Base-by-base conservation (phyloP, 2,329 filamentous ascomycete species). In the Mycosphaerella sp. region DNA sequence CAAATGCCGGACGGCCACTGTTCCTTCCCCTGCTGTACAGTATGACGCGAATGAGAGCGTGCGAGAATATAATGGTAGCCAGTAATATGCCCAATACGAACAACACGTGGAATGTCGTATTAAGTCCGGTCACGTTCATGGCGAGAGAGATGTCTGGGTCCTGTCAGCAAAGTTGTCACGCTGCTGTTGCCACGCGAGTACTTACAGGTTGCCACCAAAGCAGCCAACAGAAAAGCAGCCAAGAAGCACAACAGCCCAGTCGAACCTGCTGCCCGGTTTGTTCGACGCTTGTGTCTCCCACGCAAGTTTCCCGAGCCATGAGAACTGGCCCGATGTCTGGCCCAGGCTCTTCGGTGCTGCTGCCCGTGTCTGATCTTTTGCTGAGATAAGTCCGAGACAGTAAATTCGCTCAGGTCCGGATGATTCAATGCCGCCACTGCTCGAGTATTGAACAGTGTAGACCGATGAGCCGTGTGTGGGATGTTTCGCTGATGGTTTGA, bases 11-110 rank as follows among this genome's bases (percentile, higher is more conserved):
- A 26, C 55, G 53, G 29, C 46, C 40, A 23, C 45, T 48, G 31
- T 45, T 47, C 40, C 47, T 41, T 44, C 53, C 50, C 45, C 45
- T 58, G 43, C 41, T 42, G 36, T 56, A 45, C 71, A 95, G 79
- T 69, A 81, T 84, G 3, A 95, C 77, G 14, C 87, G 83, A 54
- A 93, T 80, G 12, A 93, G 73, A 41, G 84, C 82, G 70, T 95
- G 88, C 65, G 83, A 86, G 76, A 95, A 93, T 72, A 95, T 83
- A 60, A 92, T 81, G 1, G 85, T 84, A 34, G 85, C 79, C 49
- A 85, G 75, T 48, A 95, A 73, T 54, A 95, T 84, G 59, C 91
- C 77, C 50, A 95, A 78, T 53, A 95, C 84, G 56, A 95, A 78
- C 50, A 95, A 76, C 55, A 95, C 81, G 64, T 89, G 87, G 65